Evolutionary conservation across 176 grass and related monocot species (phyloP).

Genomic region (Miscanthus lutarioriparius): DNA sequence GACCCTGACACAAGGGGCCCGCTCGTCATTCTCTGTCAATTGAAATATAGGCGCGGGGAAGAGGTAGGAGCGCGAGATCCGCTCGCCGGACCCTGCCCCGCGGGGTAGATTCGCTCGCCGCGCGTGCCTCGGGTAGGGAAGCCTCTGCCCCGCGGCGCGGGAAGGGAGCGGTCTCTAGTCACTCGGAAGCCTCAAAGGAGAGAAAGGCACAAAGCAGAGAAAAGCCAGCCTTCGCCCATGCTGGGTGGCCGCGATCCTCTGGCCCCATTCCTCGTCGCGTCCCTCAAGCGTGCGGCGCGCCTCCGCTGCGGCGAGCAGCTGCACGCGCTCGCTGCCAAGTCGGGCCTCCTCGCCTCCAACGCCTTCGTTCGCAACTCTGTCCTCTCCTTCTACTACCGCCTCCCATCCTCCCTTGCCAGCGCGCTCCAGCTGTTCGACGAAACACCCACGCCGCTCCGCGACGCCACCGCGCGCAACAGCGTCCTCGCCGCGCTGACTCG

Average conservation of each 20-base stretch:
- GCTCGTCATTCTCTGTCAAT: too few relatives aligned
- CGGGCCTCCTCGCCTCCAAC: constrained; percentile 48
- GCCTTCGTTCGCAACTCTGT: constrained; percentile 74
- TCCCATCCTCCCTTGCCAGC: constrained; percentile 1
- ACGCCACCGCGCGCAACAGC: constrained; percentile 47
- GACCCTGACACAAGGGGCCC: too few relatives aligned
- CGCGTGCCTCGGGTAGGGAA: too few relatives aligned
- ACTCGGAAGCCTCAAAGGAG: too few relatives aligned
- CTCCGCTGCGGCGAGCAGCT: constrained; percentile 54
- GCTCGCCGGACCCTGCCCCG: too few relatives aligned
- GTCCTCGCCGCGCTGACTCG: constrained; percentile 37
- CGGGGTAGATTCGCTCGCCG: too few relatives aligned
- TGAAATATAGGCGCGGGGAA: too few relatives aligned
- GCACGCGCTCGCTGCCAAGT: constrained; percentile 67
- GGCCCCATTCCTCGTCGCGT: constrained; percentile 53
- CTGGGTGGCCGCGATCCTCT: constrained; percentile 26
- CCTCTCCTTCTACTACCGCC: constrained; percentile 57
- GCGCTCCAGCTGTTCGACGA: constrained; percentile 56
- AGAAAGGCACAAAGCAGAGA: not conserved
- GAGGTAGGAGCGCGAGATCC: too few relatives aligned
- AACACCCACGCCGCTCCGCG: constrained; percentile 13
- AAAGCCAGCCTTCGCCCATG: constrained; percentile 7
- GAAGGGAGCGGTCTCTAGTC: too few relatives aligned
- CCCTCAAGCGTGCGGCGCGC: constrained; percentile 48
- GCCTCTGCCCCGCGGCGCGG: too few relatives aligned